phyloP scores from a whole-genome alignment of 2,329 filamentous ascomycete genomes.

The Phialophora verrucosa region DNA sequence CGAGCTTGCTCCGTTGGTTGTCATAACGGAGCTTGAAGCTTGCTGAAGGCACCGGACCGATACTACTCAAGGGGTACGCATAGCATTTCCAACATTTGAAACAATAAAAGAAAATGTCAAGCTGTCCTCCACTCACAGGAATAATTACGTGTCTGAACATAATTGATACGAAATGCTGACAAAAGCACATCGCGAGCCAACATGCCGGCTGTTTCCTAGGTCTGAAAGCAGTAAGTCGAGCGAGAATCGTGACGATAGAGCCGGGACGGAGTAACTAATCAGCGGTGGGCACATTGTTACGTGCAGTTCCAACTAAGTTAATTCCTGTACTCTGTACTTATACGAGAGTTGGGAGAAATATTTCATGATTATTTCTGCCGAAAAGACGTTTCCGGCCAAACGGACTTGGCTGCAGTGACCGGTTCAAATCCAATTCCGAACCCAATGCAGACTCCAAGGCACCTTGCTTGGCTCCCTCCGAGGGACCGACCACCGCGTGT shows the following conservation, averaged over 20 bases:
- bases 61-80: neutral
- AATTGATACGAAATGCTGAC: neutral
- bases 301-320: neutral
- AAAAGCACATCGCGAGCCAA: neutral
- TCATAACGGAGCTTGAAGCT: conserved; percentile 3
- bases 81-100: neutral
- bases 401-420: neutral
- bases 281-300: neutral
- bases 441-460: neutral
- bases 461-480: neutral
- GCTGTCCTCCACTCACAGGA: neutral
- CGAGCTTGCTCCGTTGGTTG: conserved; percentile 5
- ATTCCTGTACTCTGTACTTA: neutral
- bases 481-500: neutral
- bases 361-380: neutral
- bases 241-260: neutral
- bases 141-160: neutral
- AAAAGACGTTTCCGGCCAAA: neutral
- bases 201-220: neutral
- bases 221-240: neutral
- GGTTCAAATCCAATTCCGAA: neutral
- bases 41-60: neutral
- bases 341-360: neutral
- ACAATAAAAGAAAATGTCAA: neutral
- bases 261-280: neutral